Conservation (phyloP, 208 protist genomes). For the Crithidia thermophila region DNA sequence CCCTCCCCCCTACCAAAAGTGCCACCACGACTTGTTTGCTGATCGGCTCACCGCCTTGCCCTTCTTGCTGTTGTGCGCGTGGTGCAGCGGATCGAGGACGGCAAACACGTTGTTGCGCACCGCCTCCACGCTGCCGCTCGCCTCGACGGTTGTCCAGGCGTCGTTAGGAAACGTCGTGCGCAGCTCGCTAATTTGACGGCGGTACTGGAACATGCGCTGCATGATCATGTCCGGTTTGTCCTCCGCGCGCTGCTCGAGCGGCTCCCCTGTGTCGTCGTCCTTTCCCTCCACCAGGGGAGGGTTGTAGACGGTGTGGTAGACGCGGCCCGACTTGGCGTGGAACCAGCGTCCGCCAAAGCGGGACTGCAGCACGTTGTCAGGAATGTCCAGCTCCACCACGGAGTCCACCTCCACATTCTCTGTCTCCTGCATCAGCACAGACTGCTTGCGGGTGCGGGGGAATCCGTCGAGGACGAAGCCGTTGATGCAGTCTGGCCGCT, state of each 20-base stretch:
- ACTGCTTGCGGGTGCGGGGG: constrained; percentile 76
- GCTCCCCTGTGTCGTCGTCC: constrained; percentile 94
- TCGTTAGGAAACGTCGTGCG: constrained; percentile 66
- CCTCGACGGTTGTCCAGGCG: constrained; percentile 64
- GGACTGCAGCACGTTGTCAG: constrained; percentile 72
- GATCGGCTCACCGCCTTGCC: not conserved
- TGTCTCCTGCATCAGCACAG: constrained; percentile 48
- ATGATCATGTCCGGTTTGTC: constrained; percentile 88
- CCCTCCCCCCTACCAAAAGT: constrained; percentile 37
- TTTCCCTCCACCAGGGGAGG: constrained; percentile 82
- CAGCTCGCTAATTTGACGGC: constrained; percentile 72
- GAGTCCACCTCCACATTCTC: constrained; percentile 61
- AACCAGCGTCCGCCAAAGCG: constrained; percentile 85
- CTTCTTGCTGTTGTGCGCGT: constrained; percentile 26
- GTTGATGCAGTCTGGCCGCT: constrained; percentile 80
- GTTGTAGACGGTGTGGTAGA: constrained; percentile 93
- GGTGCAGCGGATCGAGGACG: constrained; percentile 67
- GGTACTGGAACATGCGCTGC: constrained; percentile 82
- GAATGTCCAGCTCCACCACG: constrained; percentile 72
- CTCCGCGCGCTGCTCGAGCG: constrained; percentile 85
- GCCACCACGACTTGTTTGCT: constrained; percentile 40
- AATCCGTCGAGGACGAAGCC: constrained; percentile 93
- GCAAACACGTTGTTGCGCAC: constrained; percentile 77
- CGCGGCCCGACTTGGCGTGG: constrained; percentile 86
- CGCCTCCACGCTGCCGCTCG: constrained; percentile 64